phyloP scores from a whole-genome alignment of 768 basidiomycete species.

The Chalciporus sphaerocephalus region DNA sequence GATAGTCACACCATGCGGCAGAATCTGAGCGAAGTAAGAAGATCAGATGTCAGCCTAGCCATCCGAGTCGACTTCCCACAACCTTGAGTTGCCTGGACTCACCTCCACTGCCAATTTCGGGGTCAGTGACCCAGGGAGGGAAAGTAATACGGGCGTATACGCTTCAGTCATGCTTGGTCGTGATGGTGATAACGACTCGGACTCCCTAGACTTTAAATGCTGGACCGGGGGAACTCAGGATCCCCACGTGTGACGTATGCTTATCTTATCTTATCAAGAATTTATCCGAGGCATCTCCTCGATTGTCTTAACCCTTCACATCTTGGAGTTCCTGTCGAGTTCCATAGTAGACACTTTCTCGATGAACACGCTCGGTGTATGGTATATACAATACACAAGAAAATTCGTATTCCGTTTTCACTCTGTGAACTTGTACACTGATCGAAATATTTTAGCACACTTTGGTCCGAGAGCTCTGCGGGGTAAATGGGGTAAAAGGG shows the following conservation, averaged over 20 bases:
- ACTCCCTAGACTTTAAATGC: neutral
- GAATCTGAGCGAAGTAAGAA: slow-evolving; percentile 38
- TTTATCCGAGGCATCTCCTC: neutral
- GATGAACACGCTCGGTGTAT: neutral
- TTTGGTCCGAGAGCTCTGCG: neutral
- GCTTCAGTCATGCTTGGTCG: slow-evolving; percentile 32
- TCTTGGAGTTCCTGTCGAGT: no score
- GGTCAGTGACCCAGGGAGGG: slow-evolving; percentile 47
- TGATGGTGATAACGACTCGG: neutral
- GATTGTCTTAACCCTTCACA: neutral
- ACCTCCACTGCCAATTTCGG: slow-evolving; percentile 65
- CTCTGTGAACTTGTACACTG: slow-evolving; percentile 30
- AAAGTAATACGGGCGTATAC: slow-evolving; percentile 50
- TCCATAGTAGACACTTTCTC: neutral
- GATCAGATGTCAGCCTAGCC: slow-evolving; percentile 1
- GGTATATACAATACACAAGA: neutral
- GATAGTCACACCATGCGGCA: slow-evolving; percentile 65
- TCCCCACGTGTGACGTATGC: neutral
- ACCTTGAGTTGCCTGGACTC: neutral
- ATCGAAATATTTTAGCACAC: neutral
- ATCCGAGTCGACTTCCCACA: slow-evolving; percentile 3
- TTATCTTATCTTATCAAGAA: neutral
- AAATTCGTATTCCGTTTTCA: slow-evolving; percentile 6
- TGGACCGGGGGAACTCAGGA: no score
- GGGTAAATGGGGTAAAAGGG: neutral